These are phyloP conservation scores for Insectozyma bohioensis DNA, from an alignment of 1,139 yeast species.

Conservation along the genomic window DNA sequence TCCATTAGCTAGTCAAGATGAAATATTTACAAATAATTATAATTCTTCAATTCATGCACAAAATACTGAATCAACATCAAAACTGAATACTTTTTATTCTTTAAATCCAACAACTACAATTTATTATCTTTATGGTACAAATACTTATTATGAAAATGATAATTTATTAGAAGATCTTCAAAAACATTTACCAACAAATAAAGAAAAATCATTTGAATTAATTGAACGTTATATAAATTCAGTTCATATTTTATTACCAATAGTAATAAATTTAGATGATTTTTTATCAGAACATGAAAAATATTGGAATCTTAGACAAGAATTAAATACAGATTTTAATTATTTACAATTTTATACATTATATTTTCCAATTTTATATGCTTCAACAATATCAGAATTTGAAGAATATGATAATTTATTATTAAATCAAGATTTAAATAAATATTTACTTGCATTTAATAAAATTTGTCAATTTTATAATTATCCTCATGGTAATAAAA, in stretches of 20 bases:
- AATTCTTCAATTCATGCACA: no score
- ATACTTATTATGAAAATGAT: constrained; percentile 40
- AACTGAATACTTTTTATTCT: constrained; percentile 19
- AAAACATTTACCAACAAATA: constrained; percentile 34
- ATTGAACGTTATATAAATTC: constrained; percentile 49
- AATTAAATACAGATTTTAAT: constrained; percentile 25
- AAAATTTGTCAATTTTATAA: constrained; percentile 50
- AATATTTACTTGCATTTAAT: constrained; percentile 47
- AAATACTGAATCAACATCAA: constrained; percentile 1
- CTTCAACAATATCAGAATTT: constrained; percentile 55
- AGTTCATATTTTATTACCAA: constrained; percentile 55
- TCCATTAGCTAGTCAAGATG: constrained; percentile 24
- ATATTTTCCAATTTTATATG: constrained; percentile 52
- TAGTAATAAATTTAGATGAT: constrained; percentile 42
- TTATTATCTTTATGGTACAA: constrained; percentile 45
- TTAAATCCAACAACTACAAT: constrained; percentile 42
- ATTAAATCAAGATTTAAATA: constrained; percentile 50
- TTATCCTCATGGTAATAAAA: constrained; percentile 53
- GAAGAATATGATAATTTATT: constrained; percentile 51
- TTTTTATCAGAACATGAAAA: constrained; percentile 48
- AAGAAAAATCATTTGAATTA: constrained; percentile 50
- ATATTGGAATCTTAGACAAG: constrained; percentile 41
- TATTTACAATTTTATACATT: constrained; percentile 46
- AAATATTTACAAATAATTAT: constrained; percentile 9
- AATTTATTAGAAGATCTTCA: constrained; percentile 36